A percentile compares a stretch with the other conserved stretches of the same genome.
Evolutionary conservation across 805 yeast genomes (phyloP).

Genomic region (Candida manassasensis): DNA sequence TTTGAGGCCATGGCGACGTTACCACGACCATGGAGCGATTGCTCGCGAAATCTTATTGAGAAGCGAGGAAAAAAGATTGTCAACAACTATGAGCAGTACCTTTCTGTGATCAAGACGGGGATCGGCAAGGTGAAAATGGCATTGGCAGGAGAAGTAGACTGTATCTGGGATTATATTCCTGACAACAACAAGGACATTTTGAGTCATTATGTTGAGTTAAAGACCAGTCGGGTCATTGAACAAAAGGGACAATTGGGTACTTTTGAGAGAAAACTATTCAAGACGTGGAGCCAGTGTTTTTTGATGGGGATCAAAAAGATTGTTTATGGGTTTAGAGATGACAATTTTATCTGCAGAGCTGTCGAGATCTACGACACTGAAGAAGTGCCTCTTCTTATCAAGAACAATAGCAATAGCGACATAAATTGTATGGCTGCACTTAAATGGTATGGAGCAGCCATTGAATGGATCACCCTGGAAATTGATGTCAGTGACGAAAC

Average conservation of each 20-base stretch:
- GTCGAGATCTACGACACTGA: constrained; percentile 77
- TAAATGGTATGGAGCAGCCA: constrained; percentile 79
- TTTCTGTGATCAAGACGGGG: constrained; percentile 79
- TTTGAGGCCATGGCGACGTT: constrained; percentile 79
- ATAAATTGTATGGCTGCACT: constrained; percentile 75
- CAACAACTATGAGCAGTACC: constrained; percentile 70
- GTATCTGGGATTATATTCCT: constrained; percentile 79
- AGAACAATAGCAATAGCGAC: constrained; percentile 40
- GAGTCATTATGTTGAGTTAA: constrained; percentile 78
- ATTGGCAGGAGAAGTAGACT: constrained; percentile 89
- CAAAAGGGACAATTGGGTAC: constrained; percentile 52
- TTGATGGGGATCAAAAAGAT: constrained; percentile 78
- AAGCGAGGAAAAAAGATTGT: constrained; percentile 55
- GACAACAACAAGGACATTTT: constrained; percentile 40
- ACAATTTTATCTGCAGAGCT: constrained; percentile 53
- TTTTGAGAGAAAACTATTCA: constrained; percentile 74
- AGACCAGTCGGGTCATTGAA: constrained; percentile 58
- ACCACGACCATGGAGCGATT: constrained; percentile 68
- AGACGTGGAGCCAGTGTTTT: constrained; percentile 92
- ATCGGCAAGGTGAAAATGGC: constrained; percentile 66
- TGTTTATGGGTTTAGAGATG: constrained; percentile 84
- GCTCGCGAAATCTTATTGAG: constrained; percentile 64
- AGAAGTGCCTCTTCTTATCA: constrained; percentile 68
- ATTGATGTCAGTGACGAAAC: constrained; percentile 48
- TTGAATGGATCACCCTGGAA: constrained; percentile 65